A percentile compares a stretch with the other conserved stretches of the same genome.
phyloP scores from a whole-genome alignment of 257 asterid genomes.

The Fraxinus anomala region DNA sequence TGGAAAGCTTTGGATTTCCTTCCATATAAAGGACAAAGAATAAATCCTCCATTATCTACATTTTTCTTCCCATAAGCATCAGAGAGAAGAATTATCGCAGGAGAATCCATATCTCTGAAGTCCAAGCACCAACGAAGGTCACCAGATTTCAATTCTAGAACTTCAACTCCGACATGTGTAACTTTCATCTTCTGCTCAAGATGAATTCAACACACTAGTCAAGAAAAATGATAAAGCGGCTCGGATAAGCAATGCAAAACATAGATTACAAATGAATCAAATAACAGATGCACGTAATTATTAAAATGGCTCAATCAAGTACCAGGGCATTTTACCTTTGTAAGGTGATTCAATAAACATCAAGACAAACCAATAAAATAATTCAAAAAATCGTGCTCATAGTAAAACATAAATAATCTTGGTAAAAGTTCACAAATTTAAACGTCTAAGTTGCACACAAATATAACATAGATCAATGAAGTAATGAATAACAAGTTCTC shows the following conservation, averaged over 20 bases:
- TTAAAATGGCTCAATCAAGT: slow-evolving; percentile 14
- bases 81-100: slow-evolving; percentile 72
- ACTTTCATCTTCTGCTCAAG: slow-evolving; percentile 83
- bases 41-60: slow-evolving; percentile 74
- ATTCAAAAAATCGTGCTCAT: neutral
- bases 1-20: slow-evolving; percentile 97
- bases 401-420: neutral
- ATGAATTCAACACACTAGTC: slow-evolving; percentile 20
- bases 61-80: slow-evolving; percentile 86
- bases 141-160: slow-evolving; percentile 81
- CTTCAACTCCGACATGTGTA: slow-evolving; percentile 84
- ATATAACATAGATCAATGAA: neutral
- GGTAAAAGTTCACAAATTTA: neutral
- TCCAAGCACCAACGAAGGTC: slow-evolving; percentile 98
- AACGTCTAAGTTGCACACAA: neutral
- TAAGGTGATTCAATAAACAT: neutral
- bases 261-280: slow-evolving; percentile 1
- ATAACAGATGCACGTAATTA: neutral
- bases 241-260: slow-evolving; percentile 1
- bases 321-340: neutral
- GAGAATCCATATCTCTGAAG: slow-evolving; percentile 97
- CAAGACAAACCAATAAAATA: neutral
- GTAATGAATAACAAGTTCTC: neutral
- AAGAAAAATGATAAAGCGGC: slow-evolving; percentile 1
- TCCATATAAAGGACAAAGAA: slow-evolving; percentile 90